Base-by-base conservation (phyloP, 2,329 filamentous ascomycete genomes). In the Neofusicoccum sp. region DNA sequence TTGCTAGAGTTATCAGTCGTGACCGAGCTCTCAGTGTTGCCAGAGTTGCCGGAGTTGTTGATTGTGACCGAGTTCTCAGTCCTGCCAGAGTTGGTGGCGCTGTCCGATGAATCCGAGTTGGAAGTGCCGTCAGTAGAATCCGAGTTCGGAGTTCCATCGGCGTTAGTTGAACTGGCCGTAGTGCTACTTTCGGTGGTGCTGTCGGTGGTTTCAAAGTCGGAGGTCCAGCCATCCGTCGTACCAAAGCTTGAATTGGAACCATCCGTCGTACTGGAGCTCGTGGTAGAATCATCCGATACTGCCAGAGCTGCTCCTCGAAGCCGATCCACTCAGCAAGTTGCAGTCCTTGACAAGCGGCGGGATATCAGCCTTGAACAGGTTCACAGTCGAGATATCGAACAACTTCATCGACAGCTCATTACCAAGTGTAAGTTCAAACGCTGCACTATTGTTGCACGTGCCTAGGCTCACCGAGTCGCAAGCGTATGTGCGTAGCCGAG, bases 401-500 rank as follows among this genome's bases (percentile, higher is more conserved):
- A 56, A 56, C 37, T 56, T 31, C 52, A 56, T 56, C 7, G 37
- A 44, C 37, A 56, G 37, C 52, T 56, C 52, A 8, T 56, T 29
- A 12, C 52, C 52, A 14, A 56, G 52, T 16, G 52, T 56, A 22
- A 56, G 36, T 29, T 29, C 37, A 5, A 44, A 56, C 14, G 36
- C 8, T 14, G 44, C 6, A 16, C 52, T 39, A 16, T 44, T 34
- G 29, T 56, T 56, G 52, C 52, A 56, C 14, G 37, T 34, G 7
- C 52, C 39, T 4, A 39, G 37, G 39, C 44, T 56, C 6, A 44
- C 28, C 37, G 16, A 33, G 37, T 56, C 52, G 39, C 44, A 44
- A 3, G 14, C 37, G 14, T 56, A 56, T 29, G 14, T 56, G 44
- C 34, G 39, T 44, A 14, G 52, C 52, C 6, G 11, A 41, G 52